Evolutionary conservation across 768 basidiomycete genomes (phyloP), one percentile per base, ranked within the genome.

Genomic region (Termitomyces sp.): DNA sequence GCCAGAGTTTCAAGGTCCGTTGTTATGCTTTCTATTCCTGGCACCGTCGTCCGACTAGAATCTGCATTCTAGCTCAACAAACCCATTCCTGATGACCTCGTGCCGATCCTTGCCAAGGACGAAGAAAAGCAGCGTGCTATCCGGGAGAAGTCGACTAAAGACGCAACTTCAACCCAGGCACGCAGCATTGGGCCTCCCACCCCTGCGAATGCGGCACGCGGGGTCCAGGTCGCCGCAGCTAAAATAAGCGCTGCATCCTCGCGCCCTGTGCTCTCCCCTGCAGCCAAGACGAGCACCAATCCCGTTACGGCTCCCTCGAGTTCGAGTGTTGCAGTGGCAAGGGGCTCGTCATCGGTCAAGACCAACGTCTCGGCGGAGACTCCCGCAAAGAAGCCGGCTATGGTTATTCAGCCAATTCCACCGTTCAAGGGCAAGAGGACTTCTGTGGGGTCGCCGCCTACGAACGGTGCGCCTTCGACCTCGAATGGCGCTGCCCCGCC

Each of bases 11-110:
- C 86, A 96, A 97, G 84, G 95, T 95, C 45, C 45, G 79, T 63
- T 7, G 25, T 17, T 16, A 12, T 35, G 25, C 10, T n/a, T n/a
- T n/a, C n/a, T 2, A 25, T 45, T 29, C 23, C 5, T 44, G 12
- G 16, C 10, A n/a, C 25, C 21, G 21, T 48, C 12, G 49, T 61
- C 42, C 21, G 41, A 44, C 21, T 43, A 19, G 35, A 12, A 38
- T 21, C 41, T 40, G 32, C 41, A 52, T 46, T 59, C 9, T 62
- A 95, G 92, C 83, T 96, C 49, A 96, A 95, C 69, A 90, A 94
- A 69, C 93, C 92, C 17, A 95, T 98, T 61, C 95, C 96, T 14
- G 91, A 93, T 29, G 96, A 98, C 67, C 82, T 98, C 51, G 89
- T 98, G 17, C 82, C 90, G 3, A 95, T 98, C 66, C 75, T 98